phyloP scores from a whole-genome alignment of 2,329 filamentous ascomycete genomes.

The Apiospora koreana region DNA sequence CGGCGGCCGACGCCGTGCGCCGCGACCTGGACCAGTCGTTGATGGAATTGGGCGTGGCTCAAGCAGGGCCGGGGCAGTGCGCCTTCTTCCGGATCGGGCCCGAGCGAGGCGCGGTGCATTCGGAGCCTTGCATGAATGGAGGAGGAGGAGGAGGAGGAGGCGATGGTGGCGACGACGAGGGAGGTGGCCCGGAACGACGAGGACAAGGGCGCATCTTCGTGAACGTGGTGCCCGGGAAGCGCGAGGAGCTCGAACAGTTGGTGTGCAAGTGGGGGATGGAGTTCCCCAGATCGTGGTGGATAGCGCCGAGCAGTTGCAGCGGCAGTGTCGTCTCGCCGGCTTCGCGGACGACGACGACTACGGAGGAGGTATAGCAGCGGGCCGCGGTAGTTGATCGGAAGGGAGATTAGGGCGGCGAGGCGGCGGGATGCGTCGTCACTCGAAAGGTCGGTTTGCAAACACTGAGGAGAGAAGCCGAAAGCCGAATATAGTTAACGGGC shows the following conservation, averaged over 20 bases:
- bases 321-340: no score
- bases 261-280: constrained; percentile 39
- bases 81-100: constrained; percentile 44
- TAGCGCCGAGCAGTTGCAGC: constrained; percentile 17
- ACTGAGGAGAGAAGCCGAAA: not conserved
- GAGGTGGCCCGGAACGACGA: constrained; percentile 18
- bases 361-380: not conserved
- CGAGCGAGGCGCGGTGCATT: constrained; percentile 43
- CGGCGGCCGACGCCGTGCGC: constrained; percentile 41
- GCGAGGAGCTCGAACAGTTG: constrained; percentile 34
- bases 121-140: constrained; percentile 37
- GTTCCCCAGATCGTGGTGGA: constrained; percentile 38
- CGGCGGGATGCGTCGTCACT: not conserved
- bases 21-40: constrained; percentile 33
- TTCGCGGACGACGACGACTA: no score
- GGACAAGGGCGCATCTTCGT: constrained; percentile 34
- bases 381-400: no score
- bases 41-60: constrained; percentile 20
- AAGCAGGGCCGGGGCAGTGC: constrained; percentile 33
- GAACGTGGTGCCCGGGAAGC: constrained; percentile 38
- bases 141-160: not conserved
- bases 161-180: not conserved
- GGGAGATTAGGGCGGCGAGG: not conserved
- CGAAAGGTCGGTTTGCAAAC: not conserved
- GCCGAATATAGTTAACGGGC: not conserved